Evolutionary conservation across 345 rosid genomes (phyloP).

Genomic region (Cardamine occulta): DNA sequence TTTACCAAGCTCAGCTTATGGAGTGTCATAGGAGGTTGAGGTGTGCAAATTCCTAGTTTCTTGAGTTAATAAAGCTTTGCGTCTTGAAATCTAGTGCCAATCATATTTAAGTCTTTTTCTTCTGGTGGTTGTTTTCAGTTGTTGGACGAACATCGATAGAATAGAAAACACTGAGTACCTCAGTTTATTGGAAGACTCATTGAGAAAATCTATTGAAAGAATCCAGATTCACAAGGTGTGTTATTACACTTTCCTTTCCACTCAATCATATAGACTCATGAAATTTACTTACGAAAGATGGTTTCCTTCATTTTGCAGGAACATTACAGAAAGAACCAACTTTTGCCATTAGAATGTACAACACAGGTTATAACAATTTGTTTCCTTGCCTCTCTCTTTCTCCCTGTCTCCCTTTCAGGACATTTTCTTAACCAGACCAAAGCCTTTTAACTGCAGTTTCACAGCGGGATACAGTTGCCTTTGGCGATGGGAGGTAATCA

Average conservation of each 20-base stretch:
- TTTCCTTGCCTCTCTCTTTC: neutral
- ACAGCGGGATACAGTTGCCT: slow-evolving; percentile 63
- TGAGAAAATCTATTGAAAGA: slow-evolving; percentile 62
- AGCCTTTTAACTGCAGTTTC: slow-evolving; percentile 53
- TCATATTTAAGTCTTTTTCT: slow-evolving; percentile 5
- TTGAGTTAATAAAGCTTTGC: slow-evolving; percentile 10
- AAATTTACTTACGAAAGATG: slow-evolving; percentile 7
- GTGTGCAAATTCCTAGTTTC: slow-evolving; percentile 48
- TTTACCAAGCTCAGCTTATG: slow-evolving; percentile 62
- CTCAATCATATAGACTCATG: neutral
- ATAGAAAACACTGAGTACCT: slow-evolving; percentile 70
- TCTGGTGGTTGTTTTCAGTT: slow-evolving; percentile 53
- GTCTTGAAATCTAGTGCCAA: neutral
- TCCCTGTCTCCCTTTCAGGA: slow-evolving; percentile 1
- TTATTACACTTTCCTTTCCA: neutral
- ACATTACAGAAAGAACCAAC: slow-evolving; percentile 60
- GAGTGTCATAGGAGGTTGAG: slow-evolving; percentile 78
- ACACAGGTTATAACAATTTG: slow-evolving; percentile 56
- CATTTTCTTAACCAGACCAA: slow-evolving; percentile 17
- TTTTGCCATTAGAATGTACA: slow-evolving; percentile 58
- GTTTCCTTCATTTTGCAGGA: slow-evolving; percentile 54
- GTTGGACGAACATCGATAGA: slow-evolving; percentile 71
- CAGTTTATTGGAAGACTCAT: slow-evolving; percentile 76
- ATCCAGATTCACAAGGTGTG: slow-evolving; percentile 64
- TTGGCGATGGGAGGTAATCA: slow-evolving; percentile 53